A percentile compares a stretch with the other conserved stretches of the same genome.
Conservation (phyloP, 2,329 filamentous ascomycete genomes). For the Laburnicola sp. region DNA sequence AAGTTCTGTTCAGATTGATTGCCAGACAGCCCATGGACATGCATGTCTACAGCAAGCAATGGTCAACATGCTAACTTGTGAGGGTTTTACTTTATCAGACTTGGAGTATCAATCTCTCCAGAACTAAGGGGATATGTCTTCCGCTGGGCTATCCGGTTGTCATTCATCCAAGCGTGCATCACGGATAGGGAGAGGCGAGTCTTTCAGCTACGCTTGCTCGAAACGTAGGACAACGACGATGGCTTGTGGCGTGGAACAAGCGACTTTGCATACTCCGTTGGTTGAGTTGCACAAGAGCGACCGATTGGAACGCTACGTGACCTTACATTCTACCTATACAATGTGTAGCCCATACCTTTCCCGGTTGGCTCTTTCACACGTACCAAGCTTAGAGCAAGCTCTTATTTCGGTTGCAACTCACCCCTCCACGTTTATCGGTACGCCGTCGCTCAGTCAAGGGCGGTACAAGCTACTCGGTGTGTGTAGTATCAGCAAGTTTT, state of each 20-base stretch:
- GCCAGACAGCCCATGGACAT: neutral
- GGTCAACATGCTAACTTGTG: neutral
- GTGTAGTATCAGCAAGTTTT: conserved; percentile 3
- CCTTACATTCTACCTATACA: too few relatives aligned
- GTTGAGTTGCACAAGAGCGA: conserved; percentile 13
- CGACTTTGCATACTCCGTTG: conserved; percentile 2
- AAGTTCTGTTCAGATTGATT: neutral
- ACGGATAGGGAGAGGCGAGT: neutral
- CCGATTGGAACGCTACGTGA: conserved; percentile 21
- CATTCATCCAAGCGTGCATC: neutral
- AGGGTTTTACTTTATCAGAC: neutral
- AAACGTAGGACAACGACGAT: conserved; percentile 5
- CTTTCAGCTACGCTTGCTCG: conserved; percentile 5
- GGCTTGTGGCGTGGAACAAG: conserved; percentile 10
- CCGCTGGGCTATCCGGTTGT: neutral
- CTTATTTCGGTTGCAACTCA: too few relatives aligned
- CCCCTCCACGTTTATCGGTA: neutral
- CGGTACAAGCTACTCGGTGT: neutral
- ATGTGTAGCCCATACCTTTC: too few relatives aligned
- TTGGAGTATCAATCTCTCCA: neutral
- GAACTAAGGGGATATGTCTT: too few relatives aligned
- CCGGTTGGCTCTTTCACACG: neutral
- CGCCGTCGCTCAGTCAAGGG: neutral
- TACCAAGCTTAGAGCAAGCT: neutral
- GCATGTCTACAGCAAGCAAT: neutral